These are phyloP conservation scores for Aspergillus ibericus DNA, from an alignment of 2,329 filamentous ascomycete species.

Conservation along the genomic window DNA sequence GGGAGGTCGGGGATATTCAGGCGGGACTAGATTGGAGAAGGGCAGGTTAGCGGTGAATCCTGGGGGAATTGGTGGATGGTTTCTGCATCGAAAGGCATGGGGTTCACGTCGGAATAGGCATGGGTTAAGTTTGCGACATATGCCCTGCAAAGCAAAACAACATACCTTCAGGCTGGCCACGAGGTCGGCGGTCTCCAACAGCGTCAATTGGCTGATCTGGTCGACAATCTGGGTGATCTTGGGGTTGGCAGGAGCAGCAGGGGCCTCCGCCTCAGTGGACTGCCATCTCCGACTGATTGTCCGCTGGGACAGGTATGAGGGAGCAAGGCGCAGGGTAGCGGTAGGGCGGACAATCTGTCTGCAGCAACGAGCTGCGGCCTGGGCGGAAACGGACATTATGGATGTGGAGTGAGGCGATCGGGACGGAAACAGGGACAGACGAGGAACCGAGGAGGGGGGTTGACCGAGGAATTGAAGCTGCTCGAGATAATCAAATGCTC, in stretches of 20 bases:
- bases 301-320: slow-evolving; percentile 41
- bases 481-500: slow-evolving; percentile 13
- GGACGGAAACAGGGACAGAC: slow-evolving; percentile 16
- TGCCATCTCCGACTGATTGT: slow-evolving; percentile 72
- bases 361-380: slow-evolving; percentile 45
- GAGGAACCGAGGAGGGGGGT: slow-evolving; percentile 5
- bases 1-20: slow-evolving; percentile 98
- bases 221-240: slow-evolving; percentile 96
- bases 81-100: not conserved
- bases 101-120: not conserved
- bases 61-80: not conserved
- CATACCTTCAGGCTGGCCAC: slow-evolving; percentile 90
- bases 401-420: slow-evolving; percentile 8
- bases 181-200: slow-evolving; percentile 95
- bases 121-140: not conserved
- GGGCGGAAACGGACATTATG: slow-evolving; percentile 44
- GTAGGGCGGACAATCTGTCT: slow-evolving; percentile 44
- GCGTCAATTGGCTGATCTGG: slow-evolving; percentile 96
- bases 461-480: slow-evolving; percentile 12
- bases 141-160: slow-evolving; percentile 8
- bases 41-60: not conserved
- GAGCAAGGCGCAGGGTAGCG: slow-evolving; percentile 42
- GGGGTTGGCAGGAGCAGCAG: slow-evolving; percentile 65
- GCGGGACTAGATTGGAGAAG: slow-evolving; percentile 61
- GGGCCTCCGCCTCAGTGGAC: slow-evolving; percentile 69